Base-by-base conservation (phyloP, 2,329 filamentous ascomycete genomes). In the Trichoderma sp. region DNA sequence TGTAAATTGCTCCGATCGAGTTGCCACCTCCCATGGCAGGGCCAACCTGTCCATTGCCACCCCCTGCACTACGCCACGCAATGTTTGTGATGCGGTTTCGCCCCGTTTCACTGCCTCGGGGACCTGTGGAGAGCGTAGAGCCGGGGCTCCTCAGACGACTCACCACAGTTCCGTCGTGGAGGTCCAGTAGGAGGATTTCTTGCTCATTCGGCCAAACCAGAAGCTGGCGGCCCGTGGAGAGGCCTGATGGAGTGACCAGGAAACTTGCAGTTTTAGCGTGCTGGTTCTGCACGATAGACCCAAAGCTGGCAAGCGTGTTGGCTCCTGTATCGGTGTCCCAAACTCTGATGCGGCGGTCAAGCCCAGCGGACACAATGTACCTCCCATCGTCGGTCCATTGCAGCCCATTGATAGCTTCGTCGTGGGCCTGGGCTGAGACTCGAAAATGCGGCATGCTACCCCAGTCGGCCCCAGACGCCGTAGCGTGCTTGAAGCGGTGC, bases 221-320 rank as follows among this genome's bases (percentile, higher is more conserved):
- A 3, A 92, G 79, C 69, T 94, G 90, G 39, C 86, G 84, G 0
- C 59, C 68, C 5, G 81, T 78, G 3, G 86, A 86, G 29, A 90
- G 75, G 8, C 85, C 82, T 1, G 82, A 82, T 0, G 93, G 92
- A 0, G 89, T 83, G 9, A 89, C 78, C 65, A 93, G 79, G 68
- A 93, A 87, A 54, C 82, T 84, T 22, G 87, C 81, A 68, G 84
- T 89, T 22, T 85, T 86, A 5, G 90, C 81, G 72, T 86, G 89
- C 71, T 81, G 84, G 76, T 97, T 97, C 73, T 89, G 90, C 48
- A 97, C 84, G 32, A 89, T 84, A 1, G 94, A 92, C 0, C 93
- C 93, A 75, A 97, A 98, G 76, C 90, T 94, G 0, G 91, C 92
- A 6, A 97, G 86, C 0, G 92, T 96, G 77, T 98, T 97, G 19